These are phyloP conservation scores for Lactarius quietus DNA, from an alignment of 768 basidiomycete genomes.

Conservation along the genomic window DNA sequence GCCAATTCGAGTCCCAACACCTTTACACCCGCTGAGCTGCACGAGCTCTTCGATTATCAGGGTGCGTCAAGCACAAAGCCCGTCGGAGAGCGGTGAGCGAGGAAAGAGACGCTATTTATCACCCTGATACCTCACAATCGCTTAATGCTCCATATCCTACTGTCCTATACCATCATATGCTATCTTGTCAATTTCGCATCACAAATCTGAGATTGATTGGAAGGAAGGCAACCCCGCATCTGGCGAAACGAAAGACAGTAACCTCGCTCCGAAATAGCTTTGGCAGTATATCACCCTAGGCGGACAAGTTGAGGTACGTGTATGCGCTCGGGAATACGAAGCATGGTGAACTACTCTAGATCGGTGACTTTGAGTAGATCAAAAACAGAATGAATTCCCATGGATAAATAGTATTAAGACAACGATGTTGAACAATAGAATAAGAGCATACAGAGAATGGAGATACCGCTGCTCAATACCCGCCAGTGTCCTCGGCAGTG, in stretches of 20 bases:
- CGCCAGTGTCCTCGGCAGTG: conserved; percentile 61
- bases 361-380: neutral
- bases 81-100: neutral
- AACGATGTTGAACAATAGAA: neutral
- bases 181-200: conserved; percentile 2
- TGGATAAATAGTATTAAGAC: neutral
- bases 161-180: conserved; percentile 2
- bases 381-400: neutral
- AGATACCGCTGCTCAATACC: conserved; percentile 25
- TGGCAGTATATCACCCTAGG: neutral
- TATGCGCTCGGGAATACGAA: neutral
- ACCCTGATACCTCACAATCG: neutral
- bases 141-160: conserved; percentile 7
- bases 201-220: neutral
- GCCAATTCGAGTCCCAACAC: conserved; percentile 1
- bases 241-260: neutral
- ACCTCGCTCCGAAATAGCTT: neutral
- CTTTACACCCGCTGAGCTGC: conserved; percentile 17
- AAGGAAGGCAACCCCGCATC: neutral
- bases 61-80: conserved; percentile 14
- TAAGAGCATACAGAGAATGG: neutral
- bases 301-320: neutral
- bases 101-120: neutral
- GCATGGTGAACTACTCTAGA: neutral
- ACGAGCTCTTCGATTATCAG: conserved; percentile 20